phyloP scores from a whole-genome alignment of 1,284 basidiomycete species.

The Irpex sp. region DNA sequence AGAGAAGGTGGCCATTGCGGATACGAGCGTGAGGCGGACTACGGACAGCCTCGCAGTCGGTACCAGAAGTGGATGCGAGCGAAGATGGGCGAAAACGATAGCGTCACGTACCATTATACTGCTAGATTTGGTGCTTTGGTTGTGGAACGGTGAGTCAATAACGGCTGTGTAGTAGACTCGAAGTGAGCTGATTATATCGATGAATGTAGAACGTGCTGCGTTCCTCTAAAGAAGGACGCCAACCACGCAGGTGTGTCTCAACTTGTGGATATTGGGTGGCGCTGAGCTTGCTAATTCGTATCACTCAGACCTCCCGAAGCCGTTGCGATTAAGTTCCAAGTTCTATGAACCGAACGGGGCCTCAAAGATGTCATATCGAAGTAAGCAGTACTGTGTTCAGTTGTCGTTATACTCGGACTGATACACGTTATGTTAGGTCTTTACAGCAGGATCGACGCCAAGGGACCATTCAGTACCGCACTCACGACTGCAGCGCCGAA shows the following conservation, averaged over 20 bases:
- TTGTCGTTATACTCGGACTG: background rate
- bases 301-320: background rate
- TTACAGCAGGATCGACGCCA: conserved; percentile 27
- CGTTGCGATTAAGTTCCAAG: conserved; percentile 1
- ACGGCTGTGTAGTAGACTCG: background rate
- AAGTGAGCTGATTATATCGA: background rate
- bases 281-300: background rate
- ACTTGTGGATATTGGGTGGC: background rate
- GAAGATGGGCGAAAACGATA: conserved; percentile 19
- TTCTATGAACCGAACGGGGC: background rate
- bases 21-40: conserved; percentile 40
- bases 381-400: conserved; percentile 3
- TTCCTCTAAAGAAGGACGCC: conserved; percentile 45
- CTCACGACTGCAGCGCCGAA: conserved; percentile 51
- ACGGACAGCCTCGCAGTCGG: conserved; percentile 47
- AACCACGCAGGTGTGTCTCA: conserved; percentile 39
- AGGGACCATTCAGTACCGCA: conserved; percentile 54
- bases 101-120: conserved; percentile 49
- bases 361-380: conserved; percentile 5
- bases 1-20: conserved; percentile 35
- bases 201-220: conserved; percentile 38
- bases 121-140: conserved; percentile 32
- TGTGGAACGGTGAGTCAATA: conserved; percentile 47
- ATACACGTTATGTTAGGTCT: background rate
- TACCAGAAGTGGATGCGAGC: conserved; percentile 57